Evolutionary conservation across 2,329 filamentous ascomycete species (phyloP).

Genomic region (Xylariaceae sp.): DNA sequence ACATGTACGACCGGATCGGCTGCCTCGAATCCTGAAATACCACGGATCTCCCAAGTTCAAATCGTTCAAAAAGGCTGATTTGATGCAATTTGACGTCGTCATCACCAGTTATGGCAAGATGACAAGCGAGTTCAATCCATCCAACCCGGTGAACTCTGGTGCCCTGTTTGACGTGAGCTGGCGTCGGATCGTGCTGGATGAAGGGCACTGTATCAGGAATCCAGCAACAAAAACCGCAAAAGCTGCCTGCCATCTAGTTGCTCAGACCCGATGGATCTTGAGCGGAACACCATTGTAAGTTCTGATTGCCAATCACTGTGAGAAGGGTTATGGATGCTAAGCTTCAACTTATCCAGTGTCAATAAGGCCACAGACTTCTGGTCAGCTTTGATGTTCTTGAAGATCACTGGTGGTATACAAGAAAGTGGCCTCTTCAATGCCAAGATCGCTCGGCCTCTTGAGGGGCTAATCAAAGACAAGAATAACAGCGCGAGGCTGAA

Average conservation of each 20-base stretch:
- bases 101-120: conserved; percentile 83
- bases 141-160: conserved; percentile 32
- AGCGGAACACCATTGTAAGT: conserved; percentile 73
- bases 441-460: conserved; percentile 64
- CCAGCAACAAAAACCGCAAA: conserved; percentile 66
- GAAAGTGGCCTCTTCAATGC: conserved; percentile 69
- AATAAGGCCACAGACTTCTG: conserved; percentile 80
- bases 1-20: conserved; percentile 63
- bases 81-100: conserved; percentile 68
- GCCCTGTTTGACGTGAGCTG: conserved; percentile 54
- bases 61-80: conserved; percentile 35
- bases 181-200: conserved; percentile 77
- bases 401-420: conserved; percentile 71
- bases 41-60: conserved; percentile 49
- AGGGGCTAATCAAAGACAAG: conserved; percentile 15
- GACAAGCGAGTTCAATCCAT: conserved; percentile 57
- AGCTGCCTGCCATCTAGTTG: conserved; percentile 63
- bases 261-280: conserved; percentile 73
- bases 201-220: conserved; percentile 80
- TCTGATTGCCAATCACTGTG: background rate
- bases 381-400: conserved; percentile 73
- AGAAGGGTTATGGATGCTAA: conserved; percentile 23
- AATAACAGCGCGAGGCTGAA: conserved; percentile 38
- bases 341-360: conserved; percentile 41
- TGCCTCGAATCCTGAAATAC: conserved; percentile 67